phyloP scores from a whole-genome alignment of 164 flowering plant genomes.

The Brasenia schreberi region DNA sequence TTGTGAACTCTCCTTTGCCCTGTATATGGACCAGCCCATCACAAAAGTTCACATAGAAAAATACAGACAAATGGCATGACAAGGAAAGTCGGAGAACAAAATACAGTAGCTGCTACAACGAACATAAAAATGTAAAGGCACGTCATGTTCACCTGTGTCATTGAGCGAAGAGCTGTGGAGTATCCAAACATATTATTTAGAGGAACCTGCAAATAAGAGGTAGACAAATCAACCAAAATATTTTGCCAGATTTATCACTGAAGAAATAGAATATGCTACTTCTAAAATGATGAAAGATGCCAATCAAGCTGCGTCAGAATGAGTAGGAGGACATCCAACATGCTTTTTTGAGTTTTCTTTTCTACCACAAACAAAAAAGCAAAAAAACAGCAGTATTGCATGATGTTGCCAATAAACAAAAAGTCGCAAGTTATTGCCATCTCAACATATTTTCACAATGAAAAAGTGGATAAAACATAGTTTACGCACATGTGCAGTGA shows the following conservation, averaged over 20 bases:
- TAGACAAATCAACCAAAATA: background rate
- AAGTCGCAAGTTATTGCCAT: background rate
- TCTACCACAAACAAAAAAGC: background rate
- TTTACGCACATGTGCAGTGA: constrained; percentile 64
- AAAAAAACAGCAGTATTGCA: background rate
- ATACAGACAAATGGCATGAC: background rate
- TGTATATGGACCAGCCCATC: constrained; percentile 19
- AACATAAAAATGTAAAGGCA: background rate
- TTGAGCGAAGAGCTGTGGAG: constrained; percentile 90
- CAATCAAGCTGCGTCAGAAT: no score
- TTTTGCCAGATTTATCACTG: no score
- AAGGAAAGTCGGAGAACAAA: background rate
- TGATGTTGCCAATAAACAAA: background rate
- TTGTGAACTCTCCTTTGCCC: constrained; percentile 99
- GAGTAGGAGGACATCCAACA: no score
- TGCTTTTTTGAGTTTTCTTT: background rate
- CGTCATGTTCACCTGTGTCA: constrained; percentile 77
- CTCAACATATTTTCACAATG: background rate
- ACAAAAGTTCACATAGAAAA: background rate
- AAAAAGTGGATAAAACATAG: background rate
- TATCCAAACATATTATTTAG: constrained; percentile 98
- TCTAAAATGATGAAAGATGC: no score
- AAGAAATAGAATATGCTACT: no score
- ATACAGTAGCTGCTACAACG: background rate
- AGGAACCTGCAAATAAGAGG: constrained; percentile 59